Conservation (phyloP, 306 rosid species). For the Carpinus fangiana region DNA sequence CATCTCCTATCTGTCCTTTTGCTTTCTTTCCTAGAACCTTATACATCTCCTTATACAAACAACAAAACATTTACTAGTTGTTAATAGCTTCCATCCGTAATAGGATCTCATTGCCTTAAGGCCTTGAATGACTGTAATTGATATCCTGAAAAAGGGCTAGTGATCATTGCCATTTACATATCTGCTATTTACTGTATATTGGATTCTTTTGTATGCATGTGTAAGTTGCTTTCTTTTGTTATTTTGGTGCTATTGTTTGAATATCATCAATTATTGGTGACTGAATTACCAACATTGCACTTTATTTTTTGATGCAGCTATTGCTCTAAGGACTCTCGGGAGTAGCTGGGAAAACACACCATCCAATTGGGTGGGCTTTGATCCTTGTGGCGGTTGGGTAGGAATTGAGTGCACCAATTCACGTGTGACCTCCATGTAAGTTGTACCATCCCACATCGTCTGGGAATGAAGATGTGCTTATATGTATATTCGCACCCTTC, state of each 20-base stretch:
- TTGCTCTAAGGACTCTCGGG: slow-evolving; percentile 21
- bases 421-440: slow-evolving; percentile 39
- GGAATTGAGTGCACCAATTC: slow-evolving; percentile 40
- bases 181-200: background rate
- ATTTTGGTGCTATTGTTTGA: background rate
- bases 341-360: slow-evolving; percentile 31
- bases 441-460: background rate
- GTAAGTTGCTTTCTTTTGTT: background rate
- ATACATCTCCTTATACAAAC: too few relatives aligned
- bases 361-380: slow-evolving; percentile 32
- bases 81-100: background rate
- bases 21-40: background rate
- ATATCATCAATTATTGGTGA: background rate
- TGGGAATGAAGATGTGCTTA: too few relatives aligned
- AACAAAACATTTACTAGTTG: background rate
- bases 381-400: slow-evolving; percentile 49
- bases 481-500: too few relatives aligned
- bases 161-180: background rate
- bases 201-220: background rate
- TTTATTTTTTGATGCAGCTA: slow-evolving; percentile 28
- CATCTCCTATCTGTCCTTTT: background rate
- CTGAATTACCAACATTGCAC: background rate
- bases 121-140: background rate
- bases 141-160: background rate
- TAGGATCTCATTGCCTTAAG: background rate